Evolutionary conservation across 768 basidiomycete genomes (phyloP).

Genomic region (Lactarius tabidus): DNA sequence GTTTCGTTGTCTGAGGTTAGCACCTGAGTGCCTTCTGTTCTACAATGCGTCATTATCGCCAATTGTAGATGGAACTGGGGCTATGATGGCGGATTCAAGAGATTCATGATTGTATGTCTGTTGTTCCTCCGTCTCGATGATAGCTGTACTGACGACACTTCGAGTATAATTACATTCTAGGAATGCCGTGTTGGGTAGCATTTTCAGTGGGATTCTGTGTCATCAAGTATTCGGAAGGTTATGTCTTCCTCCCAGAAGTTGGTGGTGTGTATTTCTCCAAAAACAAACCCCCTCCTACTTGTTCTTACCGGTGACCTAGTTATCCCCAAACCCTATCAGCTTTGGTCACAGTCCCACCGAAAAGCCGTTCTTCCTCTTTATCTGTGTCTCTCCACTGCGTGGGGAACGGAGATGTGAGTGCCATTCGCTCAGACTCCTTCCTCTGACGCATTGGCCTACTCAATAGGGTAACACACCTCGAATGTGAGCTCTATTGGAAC

Average conservation of each 20-base stretch:
- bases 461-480: conserved; percentile 67
- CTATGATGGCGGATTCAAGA: conserved; percentile 70
- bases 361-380: conserved; percentile 61
- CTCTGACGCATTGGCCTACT: not conserved
- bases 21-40: not conserved
- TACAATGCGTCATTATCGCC: not conserved
- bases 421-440: not conserved
- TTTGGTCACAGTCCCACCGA: conserved; percentile 49
- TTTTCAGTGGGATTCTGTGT: conserved; percentile 60
- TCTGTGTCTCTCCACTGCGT: conserved; percentile 58
- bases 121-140: not conserved
- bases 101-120: conserved; percentile 73
- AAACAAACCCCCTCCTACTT: not conserved
- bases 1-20: conserved; percentile 67
- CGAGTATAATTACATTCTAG: conserved; percentile 69
- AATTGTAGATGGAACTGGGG: conserved; percentile 61
- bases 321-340: conserved; percentile 55
- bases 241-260: conserved; percentile 38
- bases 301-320: conserved; percentile 38
- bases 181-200: conserved; percentile 52
- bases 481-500: conserved; percentile 44
- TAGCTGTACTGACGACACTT: not conserved
- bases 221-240: conserved; percentile 75
- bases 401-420: conserved; percentile 71
- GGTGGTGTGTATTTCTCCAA: conserved; percentile 45